phyloP scores from a whole-genome alignment of 2,329 filamentous ascomycete genomes.

The Blastomyces gilchristii region DNA sequence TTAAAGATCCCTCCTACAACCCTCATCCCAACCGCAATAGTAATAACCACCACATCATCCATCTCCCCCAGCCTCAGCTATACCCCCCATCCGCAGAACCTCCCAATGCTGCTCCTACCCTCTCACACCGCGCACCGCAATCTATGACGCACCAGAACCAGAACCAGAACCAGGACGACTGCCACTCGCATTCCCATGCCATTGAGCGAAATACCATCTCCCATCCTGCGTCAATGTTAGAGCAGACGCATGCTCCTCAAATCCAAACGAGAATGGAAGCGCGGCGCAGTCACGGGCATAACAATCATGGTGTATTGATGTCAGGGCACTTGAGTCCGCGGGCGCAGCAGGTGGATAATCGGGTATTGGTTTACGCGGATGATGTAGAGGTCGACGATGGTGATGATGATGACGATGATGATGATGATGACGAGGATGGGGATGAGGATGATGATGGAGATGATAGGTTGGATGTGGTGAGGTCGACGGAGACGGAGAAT shows the following conservation, averaged over 20 bases:
- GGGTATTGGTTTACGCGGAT: constrained; percentile 19
- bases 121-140: constrained; percentile 1
- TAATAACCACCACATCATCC: background rate
- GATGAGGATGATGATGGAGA: constrained; percentile 20
- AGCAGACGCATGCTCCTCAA: background rate
- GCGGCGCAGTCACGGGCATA: background rate
- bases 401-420: constrained; percentile 2
- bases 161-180: background rate
- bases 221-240: background rate
- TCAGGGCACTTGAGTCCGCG: constrained; percentile 3
- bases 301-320: background rate
- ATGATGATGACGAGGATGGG: constrained; percentile 21
- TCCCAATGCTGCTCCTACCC: background rate
- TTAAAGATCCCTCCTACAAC: background rate
- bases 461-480: constrained; percentile 10
- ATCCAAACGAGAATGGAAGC: background rate
- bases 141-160: background rate
- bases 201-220: background rate
- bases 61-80: background rate
- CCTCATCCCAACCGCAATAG: background rate
- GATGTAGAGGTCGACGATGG: constrained; percentile 10
- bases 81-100: no score
- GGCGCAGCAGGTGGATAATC: constrained; percentile 14
- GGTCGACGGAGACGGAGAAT: constrained; percentile 24
- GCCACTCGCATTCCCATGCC: background rate